Evolutionary conservation across 2,329 filamentous ascomycete species (phyloP), one percentile per base, ranked within the genome.

Genomic region (Curvularia sp.): DNA sequence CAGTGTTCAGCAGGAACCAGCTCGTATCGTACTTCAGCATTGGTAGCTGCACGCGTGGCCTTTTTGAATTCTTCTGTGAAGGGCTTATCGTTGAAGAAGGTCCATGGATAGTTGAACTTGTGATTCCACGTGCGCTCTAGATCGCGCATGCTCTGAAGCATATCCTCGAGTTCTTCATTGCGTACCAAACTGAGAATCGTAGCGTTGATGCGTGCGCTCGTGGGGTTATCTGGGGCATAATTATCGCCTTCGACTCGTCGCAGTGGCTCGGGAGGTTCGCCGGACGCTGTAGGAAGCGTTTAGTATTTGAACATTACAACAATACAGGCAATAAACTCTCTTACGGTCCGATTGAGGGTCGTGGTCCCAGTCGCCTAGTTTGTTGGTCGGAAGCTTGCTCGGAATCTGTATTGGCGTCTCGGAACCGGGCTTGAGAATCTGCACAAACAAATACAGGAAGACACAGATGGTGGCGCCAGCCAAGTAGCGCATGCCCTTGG

Each of bases 81-180:
- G 15, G 92, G 91, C 51, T 91, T 89, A 73, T 99, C 94, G 80
- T 99, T 99, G 84, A 99, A 96, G 78, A 99, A 99, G 8, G 93
- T 97, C 92, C 95, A 99, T 0, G 95, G 95, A 75, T 99, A 99
- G 82, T 99, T 99, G 86, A 98, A 99, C 75, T 99, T 99, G 83
- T 87, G 83, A 74, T 99, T 99, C 93, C 93, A 99, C 1, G 94
- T 98, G 65, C 90, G 83, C 80, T 99, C 95, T 59, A 99, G 84
- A 73, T 99, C 94, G 54, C 80, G 80, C 92, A 99, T 99, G 25
- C 93, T 92, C 74, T 89, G 86, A 25, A 98, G 82, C 82, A 99
- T 90, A 46, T 89, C 91, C 21, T 87, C 80, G 27, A 97, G 81
- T 81, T 99, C 95, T 74, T 91, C 88, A 73, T 99, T 99, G 61